Conservation (phyloP, 495 filamentous ascomycete species). For the Penicillium coffeae region DNA sequence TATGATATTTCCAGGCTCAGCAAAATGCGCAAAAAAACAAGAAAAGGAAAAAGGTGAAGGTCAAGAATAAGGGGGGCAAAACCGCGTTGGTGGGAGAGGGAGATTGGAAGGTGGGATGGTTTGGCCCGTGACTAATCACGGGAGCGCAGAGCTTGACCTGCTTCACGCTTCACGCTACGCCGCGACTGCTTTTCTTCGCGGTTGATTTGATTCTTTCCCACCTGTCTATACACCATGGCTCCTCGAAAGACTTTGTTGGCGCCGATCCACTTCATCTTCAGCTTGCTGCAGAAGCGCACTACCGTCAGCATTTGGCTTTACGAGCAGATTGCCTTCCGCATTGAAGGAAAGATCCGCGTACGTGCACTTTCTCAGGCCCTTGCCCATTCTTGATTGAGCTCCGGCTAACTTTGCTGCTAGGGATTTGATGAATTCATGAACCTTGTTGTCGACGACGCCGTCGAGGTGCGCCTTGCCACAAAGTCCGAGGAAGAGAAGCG, state of each 20-base stretch:
- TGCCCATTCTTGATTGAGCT: neutral
- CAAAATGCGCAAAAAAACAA: conserved; percentile 9
- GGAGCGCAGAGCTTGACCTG: conserved; percentile 21
- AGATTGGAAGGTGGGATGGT: conserved; percentile 36
- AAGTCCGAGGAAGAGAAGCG: conserved; percentile 79
- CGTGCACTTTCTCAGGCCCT: neutral
- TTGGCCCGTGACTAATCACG: conserved; percentile 32
- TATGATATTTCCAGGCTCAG: conserved; percentile 9
- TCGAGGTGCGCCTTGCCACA: conserved; percentile 82
- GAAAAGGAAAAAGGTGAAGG: conserved; percentile 6
- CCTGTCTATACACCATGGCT: conserved; percentile 56
- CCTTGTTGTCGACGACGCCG: conserved; percentile 89
- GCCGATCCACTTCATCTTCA: conserved; percentile 99
- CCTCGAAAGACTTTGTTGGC: conserved; percentile 89
- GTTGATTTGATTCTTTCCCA: neutral
- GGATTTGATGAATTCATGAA: conserved; percentile 99
- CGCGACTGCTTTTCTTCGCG: neutral
- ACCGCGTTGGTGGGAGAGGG: conserved; percentile 15
- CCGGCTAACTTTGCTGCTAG: conserved; percentile 34
- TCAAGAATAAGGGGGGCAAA: conserved; percentile 9
- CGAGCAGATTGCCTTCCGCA: conserved; percentile 88
- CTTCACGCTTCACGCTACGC: neutral
- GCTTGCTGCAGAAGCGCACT: conserved; percentile 81
- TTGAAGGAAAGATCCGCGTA: conserved; percentile 93
- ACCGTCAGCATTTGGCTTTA: conserved; percentile 94